A percentile compares a stretch with the other conserved stretches of the same genome.
These are phyloP conservation scores for Pichia deserticola DNA, from an alignment of 805 yeast genomes.

Conservation along the genomic window DNA sequence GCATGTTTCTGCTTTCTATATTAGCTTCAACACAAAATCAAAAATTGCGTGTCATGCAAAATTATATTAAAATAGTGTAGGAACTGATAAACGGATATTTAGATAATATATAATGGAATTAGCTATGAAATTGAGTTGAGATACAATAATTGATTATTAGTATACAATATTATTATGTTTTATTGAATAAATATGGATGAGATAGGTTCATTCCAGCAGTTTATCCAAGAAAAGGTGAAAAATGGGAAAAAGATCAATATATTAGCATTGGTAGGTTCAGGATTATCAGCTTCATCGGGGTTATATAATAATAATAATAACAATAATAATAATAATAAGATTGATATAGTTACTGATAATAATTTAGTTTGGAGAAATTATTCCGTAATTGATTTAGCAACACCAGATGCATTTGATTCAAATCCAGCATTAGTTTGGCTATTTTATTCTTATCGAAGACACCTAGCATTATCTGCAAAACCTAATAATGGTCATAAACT, in stretches of 20 bases:
- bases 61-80: no score
- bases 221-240: slow-evolving; percentile 5
- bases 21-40: no score
- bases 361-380: slow-evolving; percentile 52
- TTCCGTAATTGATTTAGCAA: slow-evolving; percentile 77
- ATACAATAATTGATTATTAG: no score
- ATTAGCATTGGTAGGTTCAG: slow-evolving; percentile 74
- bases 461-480: slow-evolving; percentile 51
- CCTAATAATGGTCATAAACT: slow-evolving; percentile 76
- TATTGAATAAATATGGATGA: background rate
- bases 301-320: slow-evolving; percentile 40
- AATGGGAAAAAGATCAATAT: background rate
- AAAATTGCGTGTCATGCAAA: no score
- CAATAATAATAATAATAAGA: no score
- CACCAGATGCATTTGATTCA: slow-evolving; percentile 80
- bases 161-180: background rate
- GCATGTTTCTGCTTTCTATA: no score
- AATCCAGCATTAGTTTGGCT: slow-evolving; percentile 92
- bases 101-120: no score
- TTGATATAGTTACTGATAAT: no score
- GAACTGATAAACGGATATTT: no score
- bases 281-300: slow-evolving; percentile 72
- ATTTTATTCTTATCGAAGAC: slow-evolving; percentile 66
- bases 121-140: no score
- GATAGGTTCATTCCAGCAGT: slow-evolving; percentile 38